Conservation (phyloP, 2,329 filamentous ascomycete species). For the Sporothrix euskadiensis region DNA sequence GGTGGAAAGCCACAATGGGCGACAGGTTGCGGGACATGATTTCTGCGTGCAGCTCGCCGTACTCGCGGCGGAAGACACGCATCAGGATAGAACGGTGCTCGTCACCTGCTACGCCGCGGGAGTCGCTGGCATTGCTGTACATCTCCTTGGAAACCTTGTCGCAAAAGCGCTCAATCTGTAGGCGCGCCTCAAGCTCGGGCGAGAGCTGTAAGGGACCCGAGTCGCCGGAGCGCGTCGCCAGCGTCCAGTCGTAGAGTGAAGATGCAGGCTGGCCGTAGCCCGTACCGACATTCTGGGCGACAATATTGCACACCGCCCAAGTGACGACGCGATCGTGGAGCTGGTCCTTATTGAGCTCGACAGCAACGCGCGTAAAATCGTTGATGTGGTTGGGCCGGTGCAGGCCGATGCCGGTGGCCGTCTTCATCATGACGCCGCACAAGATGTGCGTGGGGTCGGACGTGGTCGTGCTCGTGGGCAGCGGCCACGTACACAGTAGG, state of each 20-base stretch:
- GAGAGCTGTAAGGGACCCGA: constrained; percentile 60
- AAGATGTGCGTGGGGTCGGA: constrained; percentile 80
- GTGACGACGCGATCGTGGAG: constrained; percentile 76
- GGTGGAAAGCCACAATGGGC: constrained; percentile 63
- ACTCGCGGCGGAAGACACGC: constrained; percentile 66
- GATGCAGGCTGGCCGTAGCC: constrained; percentile 81
- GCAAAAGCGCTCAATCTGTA: constrained; percentile 72
- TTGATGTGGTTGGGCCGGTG: constrained; percentile 80
- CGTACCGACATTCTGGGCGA: constrained; percentile 78
- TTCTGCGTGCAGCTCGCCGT: constrained; percentile 62
- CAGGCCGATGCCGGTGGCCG: constrained; percentile 78
- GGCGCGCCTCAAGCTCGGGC: constrained; percentile 64
- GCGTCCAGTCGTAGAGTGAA: constrained; percentile 73
- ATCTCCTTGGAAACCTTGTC: constrained; percentile 78
- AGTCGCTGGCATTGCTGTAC: constrained; percentile 75
- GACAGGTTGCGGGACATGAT: constrained; percentile 60
- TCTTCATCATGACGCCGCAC: constrained; percentile 83
- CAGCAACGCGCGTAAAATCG: constrained; percentile 74
- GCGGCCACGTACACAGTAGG: constrained; percentile 76
- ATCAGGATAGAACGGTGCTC: constrained; percentile 67
- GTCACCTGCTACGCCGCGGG: constrained; percentile 66
- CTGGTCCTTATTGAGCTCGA: constrained; percentile 76
- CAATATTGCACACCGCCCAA: constrained; percentile 84
- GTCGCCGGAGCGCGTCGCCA: constrained; percentile 61
- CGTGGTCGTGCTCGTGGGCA: constrained; percentile 78